Conservation (phyloP, 805 yeast species). For the Candida insectorum region DNA sequence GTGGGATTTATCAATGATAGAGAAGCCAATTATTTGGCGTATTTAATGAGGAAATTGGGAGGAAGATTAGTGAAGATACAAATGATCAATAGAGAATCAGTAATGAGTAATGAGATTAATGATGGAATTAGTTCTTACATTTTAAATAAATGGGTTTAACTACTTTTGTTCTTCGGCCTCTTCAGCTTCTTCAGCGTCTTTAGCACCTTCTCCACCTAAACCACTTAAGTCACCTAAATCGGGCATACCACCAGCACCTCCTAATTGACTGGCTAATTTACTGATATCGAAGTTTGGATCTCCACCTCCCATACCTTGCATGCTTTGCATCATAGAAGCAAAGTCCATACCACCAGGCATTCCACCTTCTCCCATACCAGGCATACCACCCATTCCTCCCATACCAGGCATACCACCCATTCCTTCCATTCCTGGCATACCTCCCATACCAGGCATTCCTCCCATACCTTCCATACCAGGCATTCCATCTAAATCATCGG, state of each 20-base stretch:
- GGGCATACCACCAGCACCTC: constrained; percentile 31
- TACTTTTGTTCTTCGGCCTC: constrained; percentile 4
- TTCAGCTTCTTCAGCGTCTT: constrained; percentile 17
- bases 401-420: constrained; percentile 19
- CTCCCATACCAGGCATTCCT: constrained; percentile 33
- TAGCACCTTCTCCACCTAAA: constrained; percentile 22
- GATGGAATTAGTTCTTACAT: background rate
- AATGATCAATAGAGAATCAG: too few species aligned
- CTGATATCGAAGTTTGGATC: constrained; percentile 34
- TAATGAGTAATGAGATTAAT: too few species aligned
- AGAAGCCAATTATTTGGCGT: too few species aligned
- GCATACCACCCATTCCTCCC: constrained; percentile 22
- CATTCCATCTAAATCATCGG: constrained; percentile 38
- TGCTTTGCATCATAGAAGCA: constrained; percentile 20
- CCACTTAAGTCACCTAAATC: constrained; percentile 16
- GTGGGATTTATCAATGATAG: too few species aligned
- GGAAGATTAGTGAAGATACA: too few species aligned
- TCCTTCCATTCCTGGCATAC: constrained; percentile 27
- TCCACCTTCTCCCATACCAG: constrained; percentile 21
- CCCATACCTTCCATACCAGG: constrained; percentile 30
- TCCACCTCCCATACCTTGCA: constrained; percentile 28
- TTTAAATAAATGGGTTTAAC: background rate
- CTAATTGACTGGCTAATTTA: constrained; percentile 41
- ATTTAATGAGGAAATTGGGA: too few species aligned
- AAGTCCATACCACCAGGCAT: constrained; percentile 28